Conservation (phyloP, 441 rosid species). For the Eruca vesicaria region DNA sequence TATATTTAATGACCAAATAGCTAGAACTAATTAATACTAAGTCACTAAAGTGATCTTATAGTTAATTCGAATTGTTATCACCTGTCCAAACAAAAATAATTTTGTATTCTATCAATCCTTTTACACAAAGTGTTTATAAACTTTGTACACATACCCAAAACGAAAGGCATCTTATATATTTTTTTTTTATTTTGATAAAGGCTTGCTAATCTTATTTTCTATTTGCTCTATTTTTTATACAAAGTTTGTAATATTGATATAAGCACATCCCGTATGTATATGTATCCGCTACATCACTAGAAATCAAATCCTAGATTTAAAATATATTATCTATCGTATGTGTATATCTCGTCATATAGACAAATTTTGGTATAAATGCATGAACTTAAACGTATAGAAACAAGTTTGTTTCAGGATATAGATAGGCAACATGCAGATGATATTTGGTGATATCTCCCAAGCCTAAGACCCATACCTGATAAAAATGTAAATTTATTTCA, state of each 20-base stretch:
- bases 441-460: slow-evolving; percentile 18
- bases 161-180: neutral
- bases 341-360: neutral
- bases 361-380: slow-evolving; percentile 18
- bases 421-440: slow-evolving; percentile 18
- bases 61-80: neutral
- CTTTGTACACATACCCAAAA: neutral
- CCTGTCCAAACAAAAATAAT: neutral
- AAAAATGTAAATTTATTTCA: neutral
- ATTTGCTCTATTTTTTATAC: neutral
- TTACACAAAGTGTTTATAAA: neutral
- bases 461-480: slow-evolving; percentile 19
- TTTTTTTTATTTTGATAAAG: no score
- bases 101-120: neutral
- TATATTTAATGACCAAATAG: neutral
- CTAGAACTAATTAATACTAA: neutral
- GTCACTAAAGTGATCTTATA: neutral
- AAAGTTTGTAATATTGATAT: slow-evolving; percentile 5
- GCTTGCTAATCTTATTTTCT: no score
- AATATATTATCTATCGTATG: neutral
- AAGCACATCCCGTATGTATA: neutral
- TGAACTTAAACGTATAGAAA: slow-evolving; percentile 18
- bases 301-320: neutral
- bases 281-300: neutral
- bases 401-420: slow-evolving; percentile 14